phyloP scores from a whole-genome alignment of 768 basidiomycete genomes.

The Leccinum rimulosum region DNA sequence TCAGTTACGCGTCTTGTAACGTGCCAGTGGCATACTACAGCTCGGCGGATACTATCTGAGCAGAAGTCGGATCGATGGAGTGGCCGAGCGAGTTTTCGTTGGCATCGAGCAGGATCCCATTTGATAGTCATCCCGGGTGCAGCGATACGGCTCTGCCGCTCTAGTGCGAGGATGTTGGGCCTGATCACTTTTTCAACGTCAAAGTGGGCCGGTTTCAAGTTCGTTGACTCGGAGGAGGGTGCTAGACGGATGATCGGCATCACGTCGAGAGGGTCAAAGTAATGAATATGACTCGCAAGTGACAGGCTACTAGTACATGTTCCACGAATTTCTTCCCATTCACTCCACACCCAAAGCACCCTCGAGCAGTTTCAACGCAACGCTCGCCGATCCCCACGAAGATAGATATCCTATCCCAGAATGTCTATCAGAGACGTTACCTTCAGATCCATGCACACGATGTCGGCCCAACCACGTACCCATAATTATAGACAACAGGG shows the following conservation, averaged over 20 bases:
- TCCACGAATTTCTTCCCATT: neutral
- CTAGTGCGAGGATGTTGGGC: conserved; percentile 89
- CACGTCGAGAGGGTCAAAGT: neutral
- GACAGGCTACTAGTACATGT: neutral
- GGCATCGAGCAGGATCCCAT: conserved; percentile 91
- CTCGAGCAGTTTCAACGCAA: conserved; percentile 48
- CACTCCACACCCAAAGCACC: conserved; percentile 28
- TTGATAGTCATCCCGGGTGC: conserved; percentile 94
- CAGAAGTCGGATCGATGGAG: conserved; percentile 50
- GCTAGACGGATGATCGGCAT: conserved; percentile 69
- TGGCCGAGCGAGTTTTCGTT: conserved; percentile 97
- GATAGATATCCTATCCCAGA: conserved; percentile 62
- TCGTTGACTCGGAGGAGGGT: conserved; percentile 37
- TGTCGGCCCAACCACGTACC: conserved; percentile 37
- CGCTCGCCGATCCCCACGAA: conserved; percentile 62
- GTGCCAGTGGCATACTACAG: conserved; percentile 30
- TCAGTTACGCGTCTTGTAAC: conserved; percentile 47
- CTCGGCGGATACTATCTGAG: conserved; percentile 29
- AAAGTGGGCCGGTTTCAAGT: conserved; percentile 70
- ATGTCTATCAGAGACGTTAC: conserved; percentile 39
- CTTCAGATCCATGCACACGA: neutral
- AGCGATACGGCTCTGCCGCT: conserved; percentile 95
- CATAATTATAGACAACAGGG: conserved; percentile 63
- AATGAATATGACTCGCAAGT: neutral
- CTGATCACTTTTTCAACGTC: conserved; percentile 80